Evolutionary conservation across 1,139 yeast species (phyloP).

Genomic region (Blastobotrys petasosporus): DNA sequence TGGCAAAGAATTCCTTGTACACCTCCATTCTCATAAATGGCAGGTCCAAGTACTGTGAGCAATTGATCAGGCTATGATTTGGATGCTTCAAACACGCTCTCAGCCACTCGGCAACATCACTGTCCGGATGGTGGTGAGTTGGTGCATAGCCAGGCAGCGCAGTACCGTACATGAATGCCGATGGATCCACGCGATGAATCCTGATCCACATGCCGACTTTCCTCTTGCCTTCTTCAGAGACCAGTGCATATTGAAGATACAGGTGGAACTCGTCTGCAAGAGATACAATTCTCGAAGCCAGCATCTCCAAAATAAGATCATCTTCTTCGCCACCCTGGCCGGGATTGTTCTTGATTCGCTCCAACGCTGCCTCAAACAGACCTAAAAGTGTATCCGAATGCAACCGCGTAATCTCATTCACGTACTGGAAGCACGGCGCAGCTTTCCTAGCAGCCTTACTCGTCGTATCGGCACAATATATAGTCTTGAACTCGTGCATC

Average conservation of each 20-base stretch:
- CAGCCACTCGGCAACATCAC: slow-evolving; percentile 26
- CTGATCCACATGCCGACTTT: slow-evolving; percentile 15
- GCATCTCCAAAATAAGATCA: slow-evolving; percentile 14
- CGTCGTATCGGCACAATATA: slow-evolving; percentile 15
- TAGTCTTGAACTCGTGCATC: slow-evolving; percentile 22
- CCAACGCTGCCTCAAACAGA: slow-evolving; percentile 18
- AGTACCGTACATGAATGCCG: slow-evolving; percentile 14
- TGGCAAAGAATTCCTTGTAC: slow-evolving; percentile 17
- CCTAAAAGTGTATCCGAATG: slow-evolving; percentile 22
- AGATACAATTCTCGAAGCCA: slow-evolving; percentile 14
- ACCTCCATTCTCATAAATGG: slow-evolving; percentile 21
- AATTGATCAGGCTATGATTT: slow-evolving; percentile 17
- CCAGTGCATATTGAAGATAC: slow-evolving; percentile 17
- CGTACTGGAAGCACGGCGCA: slow-evolving; percentile 17
- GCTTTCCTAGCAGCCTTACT: slow-evolving; percentile 17
- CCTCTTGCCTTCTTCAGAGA: slow-evolving; percentile 13
- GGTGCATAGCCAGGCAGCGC: slow-evolving; percentile 17
- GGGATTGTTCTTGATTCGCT: slow-evolving; percentile 12
- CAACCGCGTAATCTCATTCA: slow-evolving; percentile 23
- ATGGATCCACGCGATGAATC: slow-evolving; percentile 13
- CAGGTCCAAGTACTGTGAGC: slow-evolving; percentile 23
- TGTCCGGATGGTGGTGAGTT: slow-evolving; percentile 23
- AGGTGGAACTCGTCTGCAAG: slow-evolving; percentile 16
- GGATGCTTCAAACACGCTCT: slow-evolving; percentile 16
- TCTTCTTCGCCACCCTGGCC: slow-evolving; percentile 7